Base-by-base conservation (phyloP, 108 stramenopile species). In the Cyclotella sp. region DNA sequence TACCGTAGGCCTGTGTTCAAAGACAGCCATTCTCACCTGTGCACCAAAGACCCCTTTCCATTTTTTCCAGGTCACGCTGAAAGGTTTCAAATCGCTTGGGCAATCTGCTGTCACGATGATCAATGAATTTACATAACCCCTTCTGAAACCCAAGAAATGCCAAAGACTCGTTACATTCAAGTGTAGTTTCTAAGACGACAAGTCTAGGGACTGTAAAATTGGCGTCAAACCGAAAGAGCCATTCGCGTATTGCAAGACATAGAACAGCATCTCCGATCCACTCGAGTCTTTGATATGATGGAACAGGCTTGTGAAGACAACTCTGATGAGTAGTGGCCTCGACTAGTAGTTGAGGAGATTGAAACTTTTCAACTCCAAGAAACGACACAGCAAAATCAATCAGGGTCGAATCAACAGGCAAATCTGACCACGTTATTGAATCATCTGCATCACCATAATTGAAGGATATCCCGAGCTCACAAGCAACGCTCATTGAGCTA, bases 211-310 rank as follows among this genome's bases (percentile, higher is more conserved):
- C 62, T 13, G 54, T 34, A 40, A 80, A 15, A 9, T 63, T 47
- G 11, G 49, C 52, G 26, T 80, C 73, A 10, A 75, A 68, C 0
- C 70, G 45, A 45, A 63, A 91, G 8, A 91, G 72, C 87, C 87
- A 87, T 55, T 83, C 78, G 41, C 90, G 80, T 21, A 75, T 64
- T 10, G 77, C 73, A 39, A 91, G 76, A 51, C 87, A 91, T 13
- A 91, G 70, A n/a, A 88, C 86, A 24, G 87, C 86, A 55, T 91
- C 90, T 18, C 90, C 90, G 54, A 88, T 73, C 90, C 90, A 91
- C 68, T 91, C 90, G 8, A 91, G 75, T 47, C 82, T 60, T 60
- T 91, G 86, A 53, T 87, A 91, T 3, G 86, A 87, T 4, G 90
- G 84, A 19, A 87, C 86, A 51, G 73, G 59, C 30, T 84, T 67